Evolutionary conservation across 331 rosid species (phyloP), one percentile per base, ranked within the genome.

Genomic region (Erythrophleum ivorense): DNA sequence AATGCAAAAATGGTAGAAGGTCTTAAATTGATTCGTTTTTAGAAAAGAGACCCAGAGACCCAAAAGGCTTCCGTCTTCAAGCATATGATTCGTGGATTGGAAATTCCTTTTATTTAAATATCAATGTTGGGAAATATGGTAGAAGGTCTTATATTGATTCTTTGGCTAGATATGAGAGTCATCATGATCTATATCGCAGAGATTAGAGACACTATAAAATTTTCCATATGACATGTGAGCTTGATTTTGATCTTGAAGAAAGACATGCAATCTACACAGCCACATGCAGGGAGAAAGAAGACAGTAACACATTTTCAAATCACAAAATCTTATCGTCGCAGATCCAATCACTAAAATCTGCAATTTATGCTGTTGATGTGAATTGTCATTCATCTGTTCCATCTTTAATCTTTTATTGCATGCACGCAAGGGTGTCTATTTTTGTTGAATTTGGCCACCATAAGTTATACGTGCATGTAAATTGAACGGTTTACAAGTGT

Each of bases 141-240:
- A 96, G 86, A 92, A 89, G 91, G 86, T 94, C 98, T 14, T 96
- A 89, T 88, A 89, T 92, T 50, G 98, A 96, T 78, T 91, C 98
- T 80, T 92, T 96, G 73, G 87, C 92, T 58, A 91, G 92, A 89
- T 96, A 98, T 76, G 92, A 87, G 82, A 88, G 94, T 78, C 94
- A 98, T 87, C 97, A 94, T 70, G 98, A 96, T 88, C 88, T 96
- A 70, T 96, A 86, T 84, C 92, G 98, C 98, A 92, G 94, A 86
- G 97, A 92, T 76, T 98, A 96, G 91, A 96, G 90, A 82, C 99
- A 96, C 85, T 96, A 98, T 86, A 91, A 85, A 84, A 84, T 94
- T 81, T 96, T 98, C 84, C 99, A 96, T 86, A 84, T 84, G 81
- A 96, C 99, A 75, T 96, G 94, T 87, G 99, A 96, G 87, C 94